A percentile compares a stretch with the other conserved stretches of the same genome.
Conservation (phyloP, 192 early-diverging fungal species). For the Coemansia sp. region DNA sequence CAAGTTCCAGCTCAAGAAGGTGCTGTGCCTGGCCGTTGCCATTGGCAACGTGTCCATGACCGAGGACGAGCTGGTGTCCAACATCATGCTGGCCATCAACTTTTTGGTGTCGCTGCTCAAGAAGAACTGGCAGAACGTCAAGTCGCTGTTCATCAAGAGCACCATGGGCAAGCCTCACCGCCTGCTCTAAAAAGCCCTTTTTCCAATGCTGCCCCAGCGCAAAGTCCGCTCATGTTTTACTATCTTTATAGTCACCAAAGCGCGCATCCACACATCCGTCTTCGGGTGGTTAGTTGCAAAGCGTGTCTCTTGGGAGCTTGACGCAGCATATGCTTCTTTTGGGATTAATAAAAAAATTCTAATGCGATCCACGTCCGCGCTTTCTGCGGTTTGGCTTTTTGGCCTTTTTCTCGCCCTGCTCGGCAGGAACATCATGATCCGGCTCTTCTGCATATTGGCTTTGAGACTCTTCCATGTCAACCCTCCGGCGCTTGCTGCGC, state of each 20-base stretch:
- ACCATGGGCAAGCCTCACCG: conserved; percentile 94
- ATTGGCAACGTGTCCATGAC: conserved; percentile 92
- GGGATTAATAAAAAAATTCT: background rate
- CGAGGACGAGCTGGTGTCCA: conserved; percentile 91
- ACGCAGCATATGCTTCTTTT: conserved; percentile 1
- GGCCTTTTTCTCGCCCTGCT: conserved; percentile 8
- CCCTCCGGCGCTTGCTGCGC: conserved; percentile 30
- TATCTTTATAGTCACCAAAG: conserved; percentile 38
- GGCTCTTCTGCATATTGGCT: conserved; percentile 1
- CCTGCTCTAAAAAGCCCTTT: conserved; percentile 65
- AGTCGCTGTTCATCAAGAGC: conserved; percentile 95
- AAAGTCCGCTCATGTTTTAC: conserved; percentile 24
- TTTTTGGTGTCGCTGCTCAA: conserved; percentile 96
- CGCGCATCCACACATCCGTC: too few relatives aligned
- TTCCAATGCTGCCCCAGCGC: conserved; percentile 6
- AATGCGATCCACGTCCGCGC: conserved; percentile 37
- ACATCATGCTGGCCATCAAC: conserved; percentile 98
- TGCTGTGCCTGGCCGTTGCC: conserved; percentile 95
- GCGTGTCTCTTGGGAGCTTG: conserved; percentile 45
- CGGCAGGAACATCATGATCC: background rate
- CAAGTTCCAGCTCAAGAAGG: conserved; percentile 99
- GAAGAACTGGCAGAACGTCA: conserved; percentile 99
- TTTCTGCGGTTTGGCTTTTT: conserved; percentile 47
- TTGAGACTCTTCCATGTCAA: background rate
- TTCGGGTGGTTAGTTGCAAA: background rate